phyloP scores from a whole-genome alignment of 202 grass and related monocot species.

The Cymbopogon flexuosus region DNA sequence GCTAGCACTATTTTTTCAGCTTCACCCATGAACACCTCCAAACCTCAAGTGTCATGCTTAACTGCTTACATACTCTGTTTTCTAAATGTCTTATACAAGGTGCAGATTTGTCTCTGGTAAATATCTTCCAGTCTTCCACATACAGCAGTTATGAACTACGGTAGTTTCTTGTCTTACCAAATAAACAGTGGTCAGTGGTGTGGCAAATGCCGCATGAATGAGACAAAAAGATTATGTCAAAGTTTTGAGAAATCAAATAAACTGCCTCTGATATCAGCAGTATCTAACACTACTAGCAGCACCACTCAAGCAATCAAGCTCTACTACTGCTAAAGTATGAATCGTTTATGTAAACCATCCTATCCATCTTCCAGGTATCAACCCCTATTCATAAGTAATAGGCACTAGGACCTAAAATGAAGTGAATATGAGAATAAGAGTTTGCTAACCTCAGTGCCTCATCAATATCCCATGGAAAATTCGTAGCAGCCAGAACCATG shows the following conservation, averaged over 20 bases:
- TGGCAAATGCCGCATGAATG: background rate
- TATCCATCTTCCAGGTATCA: constrained; percentile 15
- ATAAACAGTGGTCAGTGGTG: background rate
- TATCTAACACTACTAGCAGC: constrained; percentile 9
- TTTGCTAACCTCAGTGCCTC: constrained; percentile 80
- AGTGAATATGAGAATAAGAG: constrained; percentile 15
- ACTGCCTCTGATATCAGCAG: background rate
- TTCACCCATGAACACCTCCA: too few relatives aligned
- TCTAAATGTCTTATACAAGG: constrained; percentile 11
- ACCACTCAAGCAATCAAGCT: constrained; percentile 26
- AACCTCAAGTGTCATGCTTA: too few relatives aligned
- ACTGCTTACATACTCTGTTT: background rate
- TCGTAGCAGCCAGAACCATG: constrained; percentile 98
- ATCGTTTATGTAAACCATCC: background rate
- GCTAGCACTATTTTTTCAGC: background rate
- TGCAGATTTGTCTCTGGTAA: constrained; percentile 1
- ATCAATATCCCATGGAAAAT: constrained; percentile 99
- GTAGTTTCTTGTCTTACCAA: background rate
- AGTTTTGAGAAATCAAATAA: constrained; percentile 14
- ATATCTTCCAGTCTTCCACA: constrained; percentile 1
- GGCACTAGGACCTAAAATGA: constrained; percentile 16
- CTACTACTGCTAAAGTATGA: background rate
- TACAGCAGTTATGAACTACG: background rate
- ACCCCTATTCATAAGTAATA: background rate
- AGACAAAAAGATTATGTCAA: background rate